phyloP scores from a whole-genome alignment of 2,329 filamentous ascomycete species.

The Paecilomyces formosus region DNA sequence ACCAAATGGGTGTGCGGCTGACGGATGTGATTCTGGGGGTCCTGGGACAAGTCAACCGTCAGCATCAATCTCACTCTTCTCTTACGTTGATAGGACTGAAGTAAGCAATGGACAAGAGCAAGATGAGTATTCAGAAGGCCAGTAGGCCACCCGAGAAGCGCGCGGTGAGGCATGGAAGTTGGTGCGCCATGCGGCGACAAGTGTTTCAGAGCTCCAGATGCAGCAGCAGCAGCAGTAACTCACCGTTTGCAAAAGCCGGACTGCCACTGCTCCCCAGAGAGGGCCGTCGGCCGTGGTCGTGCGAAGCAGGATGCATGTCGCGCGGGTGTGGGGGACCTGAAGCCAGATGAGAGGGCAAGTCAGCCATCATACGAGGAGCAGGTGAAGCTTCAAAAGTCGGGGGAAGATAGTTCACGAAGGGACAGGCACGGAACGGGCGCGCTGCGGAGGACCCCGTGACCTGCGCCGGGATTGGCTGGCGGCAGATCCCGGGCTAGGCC shows the following conservation, averaged over 20 bases:
- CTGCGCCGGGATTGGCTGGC: slow-evolving; percentile 12
- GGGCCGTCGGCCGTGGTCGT: slow-evolving; percentile 25
- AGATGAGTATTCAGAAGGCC: neutral
- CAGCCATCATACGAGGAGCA: neutral
- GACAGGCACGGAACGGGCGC: slow-evolving; percentile 12
- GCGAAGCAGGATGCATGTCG: slow-evolving; percentile 29
- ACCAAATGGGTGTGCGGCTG: slow-evolving; percentile 25
- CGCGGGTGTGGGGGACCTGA: slow-evolving; percentile 11
- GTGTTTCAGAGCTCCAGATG: neutral
- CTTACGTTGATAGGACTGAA: neutral
- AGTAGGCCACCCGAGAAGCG: neutral
- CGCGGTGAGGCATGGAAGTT: neutral
- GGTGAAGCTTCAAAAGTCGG: neutral
- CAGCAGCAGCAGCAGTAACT: slow-evolving; percentile 12
- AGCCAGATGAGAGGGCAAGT: slow-evolving; percentile 2
- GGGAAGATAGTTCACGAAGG: slow-evolving; percentile 4
- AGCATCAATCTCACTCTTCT: neutral
- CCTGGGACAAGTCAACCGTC: slow-evolving; percentile 10
- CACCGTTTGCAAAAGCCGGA: slow-evolving; percentile 27
- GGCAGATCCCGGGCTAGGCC: slow-evolving; percentile 17
- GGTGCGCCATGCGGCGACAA: neutral
- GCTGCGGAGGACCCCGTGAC: slow-evolving; percentile 8
- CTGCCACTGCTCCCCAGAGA: slow-evolving; percentile 30
- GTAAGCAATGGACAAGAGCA: neutral
- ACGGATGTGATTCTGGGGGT: slow-evolving; percentile 20